A percentile compares a stretch with the other conserved stretches of the same genome.
Conservation (phyloP, 495 filamentous ascomycete species). For the Copromyces sp. region DNA sequence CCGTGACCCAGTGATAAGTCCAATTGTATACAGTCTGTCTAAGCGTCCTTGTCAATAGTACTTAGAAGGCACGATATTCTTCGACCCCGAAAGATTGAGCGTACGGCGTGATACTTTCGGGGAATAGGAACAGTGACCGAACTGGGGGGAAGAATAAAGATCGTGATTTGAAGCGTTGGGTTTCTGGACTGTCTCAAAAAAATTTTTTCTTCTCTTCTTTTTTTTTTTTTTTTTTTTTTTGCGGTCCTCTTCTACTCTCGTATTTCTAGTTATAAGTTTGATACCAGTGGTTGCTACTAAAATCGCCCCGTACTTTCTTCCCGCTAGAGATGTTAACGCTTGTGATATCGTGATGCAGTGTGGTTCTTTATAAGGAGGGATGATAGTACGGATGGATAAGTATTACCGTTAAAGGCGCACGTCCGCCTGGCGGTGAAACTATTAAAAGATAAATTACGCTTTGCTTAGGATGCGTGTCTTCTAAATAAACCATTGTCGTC, state of each 20-base stretch:
- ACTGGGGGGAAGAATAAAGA: neutral
- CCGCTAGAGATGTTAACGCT: neutral
- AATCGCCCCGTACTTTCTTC: neutral
- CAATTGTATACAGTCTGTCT: neutral
- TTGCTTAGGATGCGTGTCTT: neutral
- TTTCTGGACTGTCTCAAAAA: neutral
- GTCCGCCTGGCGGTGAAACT: neutral
- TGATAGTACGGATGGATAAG: neutral
- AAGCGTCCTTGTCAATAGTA: neutral
- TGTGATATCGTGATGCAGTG: neutral
- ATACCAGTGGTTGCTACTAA: neutral
- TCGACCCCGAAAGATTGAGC: neutral
- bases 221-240: neutral
- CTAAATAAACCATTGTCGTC: neutral
- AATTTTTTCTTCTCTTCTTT: too few relatives aligned
- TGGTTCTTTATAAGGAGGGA: neutral
- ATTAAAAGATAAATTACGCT: neutral
- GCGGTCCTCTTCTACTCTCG: neutral
- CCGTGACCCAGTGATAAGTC: neutral
- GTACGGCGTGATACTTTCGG: neutral
- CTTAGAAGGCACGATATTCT: neutral
- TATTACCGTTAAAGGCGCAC: too few relatives aligned
- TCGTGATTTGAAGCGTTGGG: neutral
- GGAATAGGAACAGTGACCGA: neutral
- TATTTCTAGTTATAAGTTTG: neutral